Percentiles rank a stretch among this genome's conserved stretches.
phyloP scores from a whole-genome alignment of 306 rosid genomes.

The Medicago ruthenica region DNA sequence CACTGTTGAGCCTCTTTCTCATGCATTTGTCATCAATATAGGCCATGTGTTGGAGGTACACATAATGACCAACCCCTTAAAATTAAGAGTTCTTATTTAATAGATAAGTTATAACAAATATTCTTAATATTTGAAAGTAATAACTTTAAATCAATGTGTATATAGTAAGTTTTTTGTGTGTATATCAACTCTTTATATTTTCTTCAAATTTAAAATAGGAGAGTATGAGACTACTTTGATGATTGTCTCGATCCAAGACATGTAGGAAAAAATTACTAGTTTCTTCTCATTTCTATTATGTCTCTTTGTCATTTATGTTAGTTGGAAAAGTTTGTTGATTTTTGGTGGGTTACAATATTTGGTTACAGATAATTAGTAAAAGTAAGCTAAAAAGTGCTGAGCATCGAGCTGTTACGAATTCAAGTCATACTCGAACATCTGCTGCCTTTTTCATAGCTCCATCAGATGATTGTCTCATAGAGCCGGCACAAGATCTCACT shows the following conservation, averaged over 20 bases:
- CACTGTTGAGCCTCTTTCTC: constrained; percentile 39
- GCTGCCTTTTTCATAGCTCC: constrained; percentile 9
- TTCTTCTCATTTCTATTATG: too few relatives aligned
- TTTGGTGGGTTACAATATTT: background rate
- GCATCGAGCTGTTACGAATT: constrained; percentile 1
- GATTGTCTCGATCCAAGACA: too few relatives aligned
- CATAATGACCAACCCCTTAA: background rate
- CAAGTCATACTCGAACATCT: background rate
- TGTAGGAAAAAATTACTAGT: too few relatives aligned
- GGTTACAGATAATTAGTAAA: background rate
- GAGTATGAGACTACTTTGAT: too few relatives aligned
- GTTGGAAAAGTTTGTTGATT: background rate
- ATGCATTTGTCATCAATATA: constrained; percentile 45
- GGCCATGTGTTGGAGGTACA: constrained; percentile 31
- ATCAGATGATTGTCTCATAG: background rate
- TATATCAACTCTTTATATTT: too few relatives aligned
- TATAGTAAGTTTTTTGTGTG: too few relatives aligned
- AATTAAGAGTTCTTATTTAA: background rate
- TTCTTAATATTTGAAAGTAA: too few relatives aligned
- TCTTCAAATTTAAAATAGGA: too few relatives aligned
- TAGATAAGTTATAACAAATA: too few relatives aligned
- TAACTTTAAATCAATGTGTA: too few relatives aligned
- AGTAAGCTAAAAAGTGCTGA: background rate
- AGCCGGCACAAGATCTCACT: background rate
- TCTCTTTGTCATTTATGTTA: too few relatives aligned